These are phyloP conservation scores for Rubroboletus pulcherrimus DNA, from an alignment of 768 basidiomycete genomes.

Conservation along the genomic window DNA sequence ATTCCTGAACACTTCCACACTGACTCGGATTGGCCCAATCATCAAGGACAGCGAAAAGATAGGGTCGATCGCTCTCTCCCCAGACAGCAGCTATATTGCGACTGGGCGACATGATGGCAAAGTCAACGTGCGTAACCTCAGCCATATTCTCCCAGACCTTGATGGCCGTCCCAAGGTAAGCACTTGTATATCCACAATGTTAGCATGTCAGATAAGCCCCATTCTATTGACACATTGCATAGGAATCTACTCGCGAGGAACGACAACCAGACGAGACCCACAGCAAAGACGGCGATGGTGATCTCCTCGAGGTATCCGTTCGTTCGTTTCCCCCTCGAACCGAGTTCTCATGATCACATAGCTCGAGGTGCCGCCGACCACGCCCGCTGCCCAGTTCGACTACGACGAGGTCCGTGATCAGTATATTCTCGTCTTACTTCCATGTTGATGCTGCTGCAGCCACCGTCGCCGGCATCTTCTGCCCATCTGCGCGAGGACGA, in stretches of 20 bases:
- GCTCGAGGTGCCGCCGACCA: background rate
- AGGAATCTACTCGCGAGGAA: background rate
- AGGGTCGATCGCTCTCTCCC: background rate
- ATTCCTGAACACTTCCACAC: background rate
- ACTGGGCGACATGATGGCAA: background rate
- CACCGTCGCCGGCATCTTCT: background rate
- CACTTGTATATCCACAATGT: background rate
- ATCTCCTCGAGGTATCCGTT: background rate
- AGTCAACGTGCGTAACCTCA: background rate
- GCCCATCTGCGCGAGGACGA: too few species aligned
- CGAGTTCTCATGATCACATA: background rate
- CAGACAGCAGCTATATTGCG: background rate
- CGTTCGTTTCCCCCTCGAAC: too few species aligned
- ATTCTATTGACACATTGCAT: background rate
- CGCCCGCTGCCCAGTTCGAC: background rate
- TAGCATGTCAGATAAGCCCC: background rate
- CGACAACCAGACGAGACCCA: background rate
- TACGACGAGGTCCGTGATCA: background rate
- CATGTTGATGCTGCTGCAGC: background rate
- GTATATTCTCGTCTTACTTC: too few species aligned
- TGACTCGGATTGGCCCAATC: background rate
- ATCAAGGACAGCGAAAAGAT: background rate
- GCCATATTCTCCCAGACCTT: background rate
- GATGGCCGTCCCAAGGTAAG: background rate
- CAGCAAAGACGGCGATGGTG: background rate